A percentile compares a stretch with the other conserved stretches of the same genome.
phyloP scores from a whole-genome alignment of 208 protist species.

The Leishmania turanica region DNA sequence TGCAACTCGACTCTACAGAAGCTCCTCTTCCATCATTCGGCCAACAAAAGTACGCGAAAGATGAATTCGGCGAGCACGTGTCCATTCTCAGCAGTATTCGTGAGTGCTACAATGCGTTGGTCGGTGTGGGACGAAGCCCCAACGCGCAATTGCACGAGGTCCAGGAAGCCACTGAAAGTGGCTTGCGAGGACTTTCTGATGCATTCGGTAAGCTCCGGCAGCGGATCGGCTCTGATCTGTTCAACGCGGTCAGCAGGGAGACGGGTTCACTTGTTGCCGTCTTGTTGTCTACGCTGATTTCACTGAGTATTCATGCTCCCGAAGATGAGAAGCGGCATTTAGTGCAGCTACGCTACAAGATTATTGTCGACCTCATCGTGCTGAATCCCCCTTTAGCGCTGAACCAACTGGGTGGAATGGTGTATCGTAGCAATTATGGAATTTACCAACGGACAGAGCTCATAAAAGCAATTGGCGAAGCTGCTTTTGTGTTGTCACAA shows the following conservation, averaged over 20 bases:
- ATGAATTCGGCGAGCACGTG: slow-evolving; percentile 48
- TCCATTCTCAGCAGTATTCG: slow-evolving; percentile 50
- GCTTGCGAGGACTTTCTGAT: slow-evolving; percentile 47
- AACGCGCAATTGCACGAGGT: slow-evolving; percentile 75
- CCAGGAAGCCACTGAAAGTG: slow-evolving; percentile 57
- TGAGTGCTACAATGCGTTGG: slow-evolving; percentile 62
- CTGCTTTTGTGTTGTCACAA: slow-evolving; percentile 49
- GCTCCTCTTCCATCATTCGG: slow-evolving; percentile 35
- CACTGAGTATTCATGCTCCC: slow-evolving; percentile 64
- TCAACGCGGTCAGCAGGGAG: slow-evolving; percentile 32
- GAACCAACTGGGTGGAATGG: slow-evolving; percentile 45
- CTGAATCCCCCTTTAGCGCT: slow-evolving; percentile 51
- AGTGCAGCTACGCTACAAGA: slow-evolving; percentile 36
- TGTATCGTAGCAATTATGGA: slow-evolving; percentile 67
- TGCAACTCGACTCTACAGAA: background rate
- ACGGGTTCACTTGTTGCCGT: slow-evolving; percentile 44
- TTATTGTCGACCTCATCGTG: slow-evolving; percentile 57
- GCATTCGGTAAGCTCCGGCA: slow-evolving; percentile 25
- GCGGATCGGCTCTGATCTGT: slow-evolving; percentile 28
- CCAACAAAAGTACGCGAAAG: slow-evolving; percentile 37
- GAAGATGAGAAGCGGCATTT: slow-evolving; percentile 50
- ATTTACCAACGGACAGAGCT: slow-evolving; percentile 72
- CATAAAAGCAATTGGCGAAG: slow-evolving; percentile 60
- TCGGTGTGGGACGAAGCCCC: slow-evolving; percentile 54
- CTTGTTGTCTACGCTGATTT: slow-evolving; percentile 57